A percentile compares a stretch with the other conserved stretches of the same genome.
phyloP scores from a whole-genome alignment of 495 filamentous ascomycete species.

The Daldinia bambusicola region DNA sequence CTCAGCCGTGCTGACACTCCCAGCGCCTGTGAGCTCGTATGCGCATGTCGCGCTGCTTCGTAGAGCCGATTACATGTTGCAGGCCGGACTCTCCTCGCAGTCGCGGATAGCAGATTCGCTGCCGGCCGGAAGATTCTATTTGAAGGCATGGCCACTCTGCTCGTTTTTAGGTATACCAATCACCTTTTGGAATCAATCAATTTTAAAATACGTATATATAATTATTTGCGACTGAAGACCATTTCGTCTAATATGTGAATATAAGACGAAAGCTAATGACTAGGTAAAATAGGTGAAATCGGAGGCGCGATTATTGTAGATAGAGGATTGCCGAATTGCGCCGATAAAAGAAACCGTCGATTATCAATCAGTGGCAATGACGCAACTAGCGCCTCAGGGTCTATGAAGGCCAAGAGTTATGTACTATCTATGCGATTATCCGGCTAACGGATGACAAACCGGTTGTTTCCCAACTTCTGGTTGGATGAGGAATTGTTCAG shows the following conservation, averaged over 20 bases:
- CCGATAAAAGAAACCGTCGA: conserved; percentile 38
- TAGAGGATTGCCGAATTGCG: conserved; percentile 34
- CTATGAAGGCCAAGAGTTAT: too few relatives aligned
- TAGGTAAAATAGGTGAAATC: conserved; percentile 29
- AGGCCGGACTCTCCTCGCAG: conserved; percentile 34
- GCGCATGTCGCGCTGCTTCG: conserved; percentile 37
- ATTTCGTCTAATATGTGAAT: neutral
- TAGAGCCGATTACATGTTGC: conserved; percentile 36
- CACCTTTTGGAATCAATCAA: neutral
- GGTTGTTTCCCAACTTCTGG: neutral
- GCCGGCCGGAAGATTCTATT: conserved; percentile 42
- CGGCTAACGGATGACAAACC: conserved; percentile 11
- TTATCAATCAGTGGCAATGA: conserved; percentile 46
- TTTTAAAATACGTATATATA: neutral
- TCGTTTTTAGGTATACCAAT: neutral
- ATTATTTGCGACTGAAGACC: neutral
- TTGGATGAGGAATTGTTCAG: neutral
- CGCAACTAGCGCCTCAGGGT: conserved; percentile 16
- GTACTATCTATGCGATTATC: neutral
- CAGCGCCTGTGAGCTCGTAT: conserved; percentile 42
- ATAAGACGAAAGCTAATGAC: neutral
- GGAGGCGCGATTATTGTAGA: conserved; percentile 18
- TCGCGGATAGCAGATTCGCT: conserved; percentile 38
- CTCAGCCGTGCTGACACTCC: conserved; percentile 44
- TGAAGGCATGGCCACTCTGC: conserved; percentile 39